phyloP scores from a whole-genome alignment of 139 green algal species.

The Coccomyxa sp. region DNA sequence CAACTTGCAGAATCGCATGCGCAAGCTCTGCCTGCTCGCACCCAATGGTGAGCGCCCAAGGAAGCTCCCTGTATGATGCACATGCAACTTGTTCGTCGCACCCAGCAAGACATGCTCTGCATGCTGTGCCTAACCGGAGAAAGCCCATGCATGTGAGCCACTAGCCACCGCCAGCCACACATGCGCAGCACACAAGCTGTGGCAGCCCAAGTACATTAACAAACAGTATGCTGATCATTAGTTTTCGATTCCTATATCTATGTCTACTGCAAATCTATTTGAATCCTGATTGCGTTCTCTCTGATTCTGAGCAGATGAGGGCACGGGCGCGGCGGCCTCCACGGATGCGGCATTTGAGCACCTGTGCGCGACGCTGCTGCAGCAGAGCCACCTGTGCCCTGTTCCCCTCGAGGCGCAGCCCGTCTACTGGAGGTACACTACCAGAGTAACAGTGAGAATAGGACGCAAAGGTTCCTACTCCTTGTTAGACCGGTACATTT shows the following conservation, averaged over 20 bases:
- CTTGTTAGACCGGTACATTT: too few relatives aligned
- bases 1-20: slow-evolving; percentile 63
- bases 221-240: too few relatives aligned
- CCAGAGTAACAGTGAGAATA: not conserved
- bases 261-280: too few relatives aligned
- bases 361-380: slow-evolving; percentile 76
- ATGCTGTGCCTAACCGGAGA: too few relatives aligned
- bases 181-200: too few relatives aligned
- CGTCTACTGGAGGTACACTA: slow-evolving; percentile 47
- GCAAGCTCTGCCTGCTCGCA: slow-evolving; percentile 52
- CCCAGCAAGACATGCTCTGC: too few relatives aligned
- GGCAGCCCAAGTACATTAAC: too few relatives aligned
- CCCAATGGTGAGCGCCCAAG: not conserved
- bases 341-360: slow-evolving; percentile 39
- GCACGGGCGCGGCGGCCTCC: not conserved
- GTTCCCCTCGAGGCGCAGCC: slow-evolving; percentile 79
- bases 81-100: not conserved
- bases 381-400: slow-evolving; percentile 87
- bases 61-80: slow-evolving; percentile 4
- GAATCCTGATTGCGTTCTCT: too few relatives aligned
- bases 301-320: slow-evolving; percentile 1
- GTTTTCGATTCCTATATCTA: too few relatives aligned
- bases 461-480: too few relatives aligned
- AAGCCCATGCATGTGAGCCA: too few relatives aligned
- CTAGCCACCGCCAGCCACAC: too few relatives aligned